Conservation (phyloP, 2,329 filamentous ascomycete genomes). For the Colletotrichum graminicola region DNA sequence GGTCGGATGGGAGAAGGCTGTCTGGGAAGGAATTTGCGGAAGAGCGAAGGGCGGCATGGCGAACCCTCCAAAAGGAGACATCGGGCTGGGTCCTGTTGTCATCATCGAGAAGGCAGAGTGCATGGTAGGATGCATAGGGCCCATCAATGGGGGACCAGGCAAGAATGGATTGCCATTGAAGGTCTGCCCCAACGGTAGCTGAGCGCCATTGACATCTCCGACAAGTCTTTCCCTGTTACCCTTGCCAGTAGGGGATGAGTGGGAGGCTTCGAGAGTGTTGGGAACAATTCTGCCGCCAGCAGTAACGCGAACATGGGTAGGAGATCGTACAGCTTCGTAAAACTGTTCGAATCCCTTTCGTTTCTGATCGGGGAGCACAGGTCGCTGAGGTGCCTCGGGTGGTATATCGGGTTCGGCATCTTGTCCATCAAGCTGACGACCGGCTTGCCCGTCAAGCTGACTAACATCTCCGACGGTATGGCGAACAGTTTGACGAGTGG, state of each 20-base stretch:
- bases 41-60: constrained; percentile 16
- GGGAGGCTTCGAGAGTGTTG: constrained; percentile 66
- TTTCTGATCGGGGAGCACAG: constrained; percentile 60
- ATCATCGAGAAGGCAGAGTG: constrained; percentile 25
- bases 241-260: constrained; percentile 64
- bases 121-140: constrained; percentile 31
- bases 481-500: constrained; percentile 1
- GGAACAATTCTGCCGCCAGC: constrained; percentile 76
- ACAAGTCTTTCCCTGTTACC: constrained; percentile 57
- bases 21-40: constrained; percentile 9
- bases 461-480: constrained; percentile 9
- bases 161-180: constrained; percentile 38
- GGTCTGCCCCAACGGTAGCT: constrained; percentile 46
- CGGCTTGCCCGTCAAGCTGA: constrained; percentile 29
- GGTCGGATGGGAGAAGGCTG: constrained; percentile 2
- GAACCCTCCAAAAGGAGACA: constrained; percentile 32
- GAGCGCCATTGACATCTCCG: constrained; percentile 45
- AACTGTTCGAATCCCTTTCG: constrained; percentile 76
- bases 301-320: constrained; percentile 75
- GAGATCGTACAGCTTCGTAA: constrained; percentile 76
- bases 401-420: constrained; percentile 49
- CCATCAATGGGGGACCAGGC: constrained; percentile 28
- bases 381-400: constrained; percentile 41
- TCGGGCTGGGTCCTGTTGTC: constrained; percentile 21
- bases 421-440: constrained; percentile 55